A percentile compares a stretch with the other conserved stretches of the same genome.
These are phyloP conservation scores for Xerocomus brunneocitrinus DNA, from an alignment of 768 basidiomycete species.

Conservation along the genomic window DNA sequence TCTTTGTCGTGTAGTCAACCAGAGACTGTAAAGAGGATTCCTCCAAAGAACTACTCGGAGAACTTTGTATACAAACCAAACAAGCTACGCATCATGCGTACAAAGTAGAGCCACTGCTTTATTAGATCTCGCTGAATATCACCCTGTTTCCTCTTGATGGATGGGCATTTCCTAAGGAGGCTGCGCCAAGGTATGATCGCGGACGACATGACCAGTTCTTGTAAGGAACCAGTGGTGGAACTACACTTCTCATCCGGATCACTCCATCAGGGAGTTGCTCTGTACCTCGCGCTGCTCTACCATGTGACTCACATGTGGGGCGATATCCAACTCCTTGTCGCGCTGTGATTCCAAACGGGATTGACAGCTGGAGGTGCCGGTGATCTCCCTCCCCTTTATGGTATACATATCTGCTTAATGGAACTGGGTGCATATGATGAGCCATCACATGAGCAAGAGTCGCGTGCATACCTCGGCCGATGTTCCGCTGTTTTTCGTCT, in stretches of 20 bases:
- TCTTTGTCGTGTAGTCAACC: constrained; percentile 43
- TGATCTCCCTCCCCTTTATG: neutral
- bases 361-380: neutral
- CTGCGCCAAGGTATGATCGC: neutral
- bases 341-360: neutral
- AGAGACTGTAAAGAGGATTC: constrained; percentile 58
- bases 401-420: neutral
- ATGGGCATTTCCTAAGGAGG: neutral
- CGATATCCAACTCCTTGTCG: neutral
- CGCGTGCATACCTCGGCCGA: neutral
- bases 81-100: constrained; percentile 78
- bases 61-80: constrained; percentile 83
- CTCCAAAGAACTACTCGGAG: constrained; percentile 86
- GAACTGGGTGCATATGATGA: neutral
- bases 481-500: neutral
- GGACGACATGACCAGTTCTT: neutral
- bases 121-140: constrained; percentile 7
- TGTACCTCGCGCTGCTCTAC: neutral
- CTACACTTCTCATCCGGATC: neutral
- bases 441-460: neutral
- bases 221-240: neutral
- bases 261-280: neutral
- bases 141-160: neutral
- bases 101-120: constrained; percentile 64
- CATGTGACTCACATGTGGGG: neutral